Conservation (phyloP, 306 rosid species). For the Quillaja saponaria region DNA sequence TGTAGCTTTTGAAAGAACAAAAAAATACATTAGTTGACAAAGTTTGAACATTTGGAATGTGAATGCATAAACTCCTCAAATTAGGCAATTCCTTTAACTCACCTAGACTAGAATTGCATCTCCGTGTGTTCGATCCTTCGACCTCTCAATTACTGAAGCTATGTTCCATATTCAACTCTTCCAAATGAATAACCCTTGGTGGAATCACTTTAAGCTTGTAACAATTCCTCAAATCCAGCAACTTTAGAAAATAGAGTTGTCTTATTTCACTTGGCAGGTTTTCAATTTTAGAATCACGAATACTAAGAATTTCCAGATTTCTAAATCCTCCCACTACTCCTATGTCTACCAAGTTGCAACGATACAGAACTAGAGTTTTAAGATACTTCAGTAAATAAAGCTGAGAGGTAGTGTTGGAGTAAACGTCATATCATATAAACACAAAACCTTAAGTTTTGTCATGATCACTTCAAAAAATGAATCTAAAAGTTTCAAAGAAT, state of each 20-base stretch:
- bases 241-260: conserved; percentile 17
- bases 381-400: conserved; percentile 33
- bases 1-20: conserved; percentile 29
- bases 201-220: conserved; percentile 26
- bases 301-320: conserved; percentile 37
- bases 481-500: conserved; percentile 32
- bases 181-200: conserved; percentile 28
- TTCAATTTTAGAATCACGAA: conserved; percentile 28
- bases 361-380: conserved; percentile 30
- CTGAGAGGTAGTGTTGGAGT: conserved; percentile 30
- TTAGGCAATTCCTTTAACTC: conserved; percentile 35
- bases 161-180: conserved; percentile 6
- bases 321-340: conserved; percentile 28
- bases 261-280: conserved; percentile 35
- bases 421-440: conserved; percentile 31
- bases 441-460: conserved; percentile 38
- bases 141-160: conserved; percentile 30
- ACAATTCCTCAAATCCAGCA: conserved; percentile 43
- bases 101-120: conserved; percentile 19
- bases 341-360: conserved; percentile 40
- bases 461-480: conserved; percentile 34
- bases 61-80: conserved; percentile 31
- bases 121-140: too few species aligned
- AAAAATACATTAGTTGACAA: conserved; percentile 38
- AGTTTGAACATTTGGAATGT: conserved; percentile 15